Base-by-base conservation (phyloP, 257 asterid species). In the Solanum clarkiae region DNA sequence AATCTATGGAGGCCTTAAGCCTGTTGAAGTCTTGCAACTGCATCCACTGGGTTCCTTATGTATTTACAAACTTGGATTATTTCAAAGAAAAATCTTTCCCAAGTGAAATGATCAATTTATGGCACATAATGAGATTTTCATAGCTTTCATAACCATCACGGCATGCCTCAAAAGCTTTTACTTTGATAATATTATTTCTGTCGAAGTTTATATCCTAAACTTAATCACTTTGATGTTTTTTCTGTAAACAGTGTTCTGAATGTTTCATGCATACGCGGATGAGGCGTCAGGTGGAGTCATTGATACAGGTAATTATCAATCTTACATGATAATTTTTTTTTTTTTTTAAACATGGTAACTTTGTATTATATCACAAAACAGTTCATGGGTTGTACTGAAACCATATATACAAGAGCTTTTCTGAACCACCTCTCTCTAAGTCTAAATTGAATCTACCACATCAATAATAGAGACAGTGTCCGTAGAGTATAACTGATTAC, bases 241-340 rank as follows among this genome's bases (percentile, higher is more conserved):
- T 15, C 80, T 84, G 81, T 86, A 63, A 81, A 81, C 97, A 96
- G 99, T 92, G 97, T 72, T 95, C 99, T 26, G 98, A 95, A 89
- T 97, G 97, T 86, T 96, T 96, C 93, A 95, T 95, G 99, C 99
- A 96, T 86, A 95, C 99, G 71, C 93, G 99, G 87, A 95, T 96
- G 99, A 92, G 99, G 88, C 96, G 98, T 32, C 94, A 96, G 80
- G 99, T 96, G 81, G 98, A 96, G 84, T 92, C 98, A 68, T 84
- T 93, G 86, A 96, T 96, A 91, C 94, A 92, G 96, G 99, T 95
- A 86, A 84, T 89, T 69, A 51, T 80, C 77, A 2, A 44, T 44
- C 22, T 49, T 62, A 10, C 83, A 26, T 74, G 18, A 55, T 75
- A 51, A 60, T 16, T 29, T 68, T 32, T n/a, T n/a, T 29, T 29